Percentiles rank a stretch among this genome's conserved stretches.
Conservation (phyloP, 495 filamentous ascomycete species). For the Haplographium delicatum region DNA sequence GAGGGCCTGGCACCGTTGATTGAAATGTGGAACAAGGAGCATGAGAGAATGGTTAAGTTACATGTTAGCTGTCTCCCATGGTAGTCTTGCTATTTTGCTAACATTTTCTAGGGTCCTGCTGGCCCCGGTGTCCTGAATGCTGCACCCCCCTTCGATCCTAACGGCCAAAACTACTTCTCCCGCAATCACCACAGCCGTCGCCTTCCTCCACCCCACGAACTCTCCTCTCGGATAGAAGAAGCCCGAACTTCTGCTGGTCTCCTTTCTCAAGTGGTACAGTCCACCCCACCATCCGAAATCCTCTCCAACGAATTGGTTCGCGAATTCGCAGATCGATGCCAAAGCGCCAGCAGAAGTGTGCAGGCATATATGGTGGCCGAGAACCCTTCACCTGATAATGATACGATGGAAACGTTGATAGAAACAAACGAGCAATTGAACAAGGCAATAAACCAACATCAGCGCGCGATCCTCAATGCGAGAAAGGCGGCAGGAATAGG, state of each 20-base stretch:
- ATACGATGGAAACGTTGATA: constrained; percentile 87
- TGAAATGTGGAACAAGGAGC: constrained; percentile 89
- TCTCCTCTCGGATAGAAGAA: constrained; percentile 81
- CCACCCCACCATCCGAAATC: constrained; percentile 71
- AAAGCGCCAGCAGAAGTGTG: constrained; percentile 68
- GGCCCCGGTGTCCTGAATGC: constrained; percentile 13
- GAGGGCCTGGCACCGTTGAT: constrained; percentile 60
- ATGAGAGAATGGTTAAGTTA: constrained; percentile 49
- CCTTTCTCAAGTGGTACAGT: constrained; percentile 81
- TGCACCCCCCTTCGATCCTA: constrained; percentile 19
- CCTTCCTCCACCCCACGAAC: constrained; percentile 73
- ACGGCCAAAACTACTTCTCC: constrained; percentile 25
- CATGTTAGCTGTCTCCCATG: constrained; percentile 4
- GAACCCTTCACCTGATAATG: constrained; percentile 78
- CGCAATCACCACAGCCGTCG: constrained; percentile 26
- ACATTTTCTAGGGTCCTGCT: constrained; percentile 13
- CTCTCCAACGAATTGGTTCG: constrained; percentile 78
- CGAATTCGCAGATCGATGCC: constrained; percentile 88
- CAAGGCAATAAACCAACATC: constrained; percentile 70
- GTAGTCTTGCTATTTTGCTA: neutral
- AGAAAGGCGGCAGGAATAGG: constrained; percentile 36
- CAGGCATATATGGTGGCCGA: constrained; percentile 77
- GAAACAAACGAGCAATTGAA: constrained; percentile 90
- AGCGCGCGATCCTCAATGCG: constrained; percentile 73
- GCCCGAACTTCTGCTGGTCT: constrained; percentile 85